Evolutionary conservation across 208 protist genomes (phyloP), one percentile per base, ranked within the genome.

Genomic region (Acanthamoeba quina): DNA sequence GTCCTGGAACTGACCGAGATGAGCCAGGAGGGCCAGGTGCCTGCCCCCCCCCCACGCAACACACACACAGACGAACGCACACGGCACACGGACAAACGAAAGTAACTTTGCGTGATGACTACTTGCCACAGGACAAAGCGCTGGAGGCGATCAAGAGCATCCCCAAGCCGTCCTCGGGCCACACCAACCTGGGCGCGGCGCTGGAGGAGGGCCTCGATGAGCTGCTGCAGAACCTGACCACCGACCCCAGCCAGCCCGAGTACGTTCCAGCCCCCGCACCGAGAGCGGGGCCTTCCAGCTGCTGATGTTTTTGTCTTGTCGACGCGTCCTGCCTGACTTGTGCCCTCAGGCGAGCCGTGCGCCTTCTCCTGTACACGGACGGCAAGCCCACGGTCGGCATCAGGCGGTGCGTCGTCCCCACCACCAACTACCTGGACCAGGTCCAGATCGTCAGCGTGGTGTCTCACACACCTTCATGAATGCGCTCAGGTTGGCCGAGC

Each of bases 171-270:
- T 80, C 72, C 41, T 80, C 72, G 19, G 72, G 72, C 41, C 72
- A 80, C 72, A 80, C 72, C 41, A 80, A 80, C 41, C 37, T 80
- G 29, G 72, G 72, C 31, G 72, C 72, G 26, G 72, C 72, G 34
- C 72, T 80, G 9, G 72, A 80, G 29, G 72, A 80, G 34, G 72
- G 72, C 41, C 34, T 80, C 17, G 72, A 80, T 4, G 72, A 80
- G 26, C 34, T 80, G 31, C 34, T 80, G 7, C 29, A 80, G 72
- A 9, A 80, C 26, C 10, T 52, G 26, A 21, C 29, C 34, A 6
- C 29, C 24, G 29, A 49, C 19, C n/a, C 9, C 62, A 31, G 5
- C 62, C 19, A 70, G n/a, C 24, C n/a, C 62, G 62, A 70, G 62
- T 70, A 70, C 62, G 13, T 24, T 58, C 54, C 19, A 1, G 37